phyloP scores from a whole-genome alignment of 2,329 filamentous ascomycete species.

The Hypoxylon sp. region DNA sequence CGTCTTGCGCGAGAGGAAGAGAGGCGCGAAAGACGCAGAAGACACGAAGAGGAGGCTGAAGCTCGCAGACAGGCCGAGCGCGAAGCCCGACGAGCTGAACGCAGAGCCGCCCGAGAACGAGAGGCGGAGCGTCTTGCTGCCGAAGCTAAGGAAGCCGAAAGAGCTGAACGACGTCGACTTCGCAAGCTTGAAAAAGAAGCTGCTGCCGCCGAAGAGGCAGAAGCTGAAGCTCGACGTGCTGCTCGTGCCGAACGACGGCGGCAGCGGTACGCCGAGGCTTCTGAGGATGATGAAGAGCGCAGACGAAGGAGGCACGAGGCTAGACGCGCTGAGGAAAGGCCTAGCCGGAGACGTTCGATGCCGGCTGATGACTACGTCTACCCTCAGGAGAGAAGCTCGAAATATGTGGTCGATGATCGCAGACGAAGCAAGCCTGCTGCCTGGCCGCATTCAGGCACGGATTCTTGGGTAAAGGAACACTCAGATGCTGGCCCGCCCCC shows the following conservation, averaged over 20 bases:
- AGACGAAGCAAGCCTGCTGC: constrained; percentile 52
- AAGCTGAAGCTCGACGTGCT: constrained; percentile 62
- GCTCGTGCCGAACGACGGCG: constrained; percentile 63
- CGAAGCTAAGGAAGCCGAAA: constrained; percentile 59
- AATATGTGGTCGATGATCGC: constrained; percentile 54
- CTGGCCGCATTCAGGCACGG: constrained; percentile 75
- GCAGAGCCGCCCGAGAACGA: constrained; percentile 62
- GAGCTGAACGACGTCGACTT: constrained; percentile 57
- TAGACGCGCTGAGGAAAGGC: constrained; percentile 59
- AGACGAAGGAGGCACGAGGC: constrained; percentile 67
- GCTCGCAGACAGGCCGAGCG: constrained; percentile 68
- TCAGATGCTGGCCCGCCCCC: constrained; percentile 72
- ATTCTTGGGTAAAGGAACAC: constrained; percentile 75
- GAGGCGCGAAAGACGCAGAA: constrained; percentile 67
- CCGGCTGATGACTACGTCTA: constrained; percentile 62
- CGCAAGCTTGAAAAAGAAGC: constrained; percentile 58
- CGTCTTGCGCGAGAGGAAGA: constrained; percentile 69
- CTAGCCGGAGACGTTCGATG: constrained; percentile 58
- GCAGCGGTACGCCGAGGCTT: constrained; percentile 59
- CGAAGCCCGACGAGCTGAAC: constrained; percentile 69
- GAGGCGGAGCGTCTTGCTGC: constrained; percentile 65
- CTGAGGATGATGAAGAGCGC: constrained; percentile 67
- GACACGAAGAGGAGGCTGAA: constrained; percentile 67
- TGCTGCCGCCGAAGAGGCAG: constrained; percentile 58
- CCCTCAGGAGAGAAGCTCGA: constrained; percentile 56